Evolutionary conservation across 179 eudicot genomes (phyloP), one percentile per base, ranked within the genome.

Genomic region (Drosera spatulata): DNA sequence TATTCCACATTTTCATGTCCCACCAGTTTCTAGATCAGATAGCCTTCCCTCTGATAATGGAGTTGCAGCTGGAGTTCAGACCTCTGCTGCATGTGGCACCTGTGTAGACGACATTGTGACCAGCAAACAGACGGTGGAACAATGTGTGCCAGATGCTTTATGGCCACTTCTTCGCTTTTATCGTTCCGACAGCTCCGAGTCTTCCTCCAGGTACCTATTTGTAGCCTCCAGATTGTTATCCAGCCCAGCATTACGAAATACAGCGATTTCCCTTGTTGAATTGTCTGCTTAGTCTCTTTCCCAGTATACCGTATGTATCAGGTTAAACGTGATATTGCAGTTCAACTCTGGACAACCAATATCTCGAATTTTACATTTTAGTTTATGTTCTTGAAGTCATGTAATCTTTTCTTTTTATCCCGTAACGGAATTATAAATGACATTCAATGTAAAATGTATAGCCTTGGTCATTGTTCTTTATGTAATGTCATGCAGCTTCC

Each of bases 181-280:
- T 52, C 96, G 76, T 39, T 72, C 67, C 66, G 95, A 85, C 60
- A 83, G 91, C 72, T 89, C 83, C 69, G 95, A 93, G 68, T 78
- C 88, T 70, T 89, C 86, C 61, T 71, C 88, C 42, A 93, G 97
- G 99, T 93, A 78, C 65, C 11, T 50, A 11, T 2, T 46, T 46
- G 50, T 3, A 7, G 8, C 11, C 11, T 46, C 11, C 50, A 2
- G 11, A 7, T 46, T 46, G 8, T 50, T n/a, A 8, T 50, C 13
- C 53, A 10, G 11, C n/a, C 33, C 33, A 22, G 33, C 33, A 22
- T 22, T 22, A 22, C 33, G 33, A 22, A 0, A 22, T 22, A 22
- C 33, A 22, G 33, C 0, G 1, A 22, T 22, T 22, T 22, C 33
- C 33, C 33, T 22, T 22, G 33, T 22, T 22, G 33, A 22, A 0